Percentiles rank a stretch among this genome's conserved stretches.
Evolutionary conservation across 2,329 filamentous ascomycete species (phyloP).

Genomic region (Cordyceps militaris): DNA sequence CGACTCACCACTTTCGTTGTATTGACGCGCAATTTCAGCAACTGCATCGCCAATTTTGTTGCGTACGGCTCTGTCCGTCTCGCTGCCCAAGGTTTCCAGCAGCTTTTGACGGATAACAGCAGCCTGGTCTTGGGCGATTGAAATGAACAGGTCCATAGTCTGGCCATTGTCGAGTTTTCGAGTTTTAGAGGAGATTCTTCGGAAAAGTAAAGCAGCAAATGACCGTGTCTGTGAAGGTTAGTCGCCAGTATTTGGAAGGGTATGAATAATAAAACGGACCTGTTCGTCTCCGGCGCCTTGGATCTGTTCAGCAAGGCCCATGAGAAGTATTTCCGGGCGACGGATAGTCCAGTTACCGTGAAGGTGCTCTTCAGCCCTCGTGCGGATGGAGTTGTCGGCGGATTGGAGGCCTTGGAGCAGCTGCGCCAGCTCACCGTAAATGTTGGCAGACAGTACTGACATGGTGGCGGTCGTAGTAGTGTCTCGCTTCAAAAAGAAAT

Average conservation of each 20-base stretch:
- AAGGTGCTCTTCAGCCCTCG: slow-evolving; percentile 82
- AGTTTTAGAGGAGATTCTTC: slow-evolving; percentile 84
- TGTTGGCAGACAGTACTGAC: slow-evolving; percentile 80
- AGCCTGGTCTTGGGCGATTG: slow-evolving; percentile 65
- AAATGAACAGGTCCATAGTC: slow-evolving; percentile 78
- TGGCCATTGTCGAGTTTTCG: slow-evolving; percentile 67
- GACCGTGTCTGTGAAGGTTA: slow-evolving; percentile 61
- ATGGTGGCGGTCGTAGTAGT: slow-evolving; percentile 39
- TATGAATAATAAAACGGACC: slow-evolving; percentile 38
- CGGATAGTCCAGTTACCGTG: slow-evolving; percentile 81
- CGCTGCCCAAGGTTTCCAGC: slow-evolving; percentile 66
- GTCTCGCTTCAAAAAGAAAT: neutral
- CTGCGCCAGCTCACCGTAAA: slow-evolving; percentile 77
- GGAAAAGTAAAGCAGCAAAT: slow-evolving; percentile 89
- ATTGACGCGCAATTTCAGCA: slow-evolving; percentile 90
- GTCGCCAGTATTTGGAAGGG: slow-evolving; percentile 12
- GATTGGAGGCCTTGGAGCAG: slow-evolving; percentile 85
- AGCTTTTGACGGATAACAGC: slow-evolving; percentile 77
- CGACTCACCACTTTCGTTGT: slow-evolving; percentile 76
- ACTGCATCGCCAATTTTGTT: slow-evolving; percentile 98
- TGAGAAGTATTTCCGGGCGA: slow-evolving; percentile 79
- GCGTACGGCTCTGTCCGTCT: slow-evolving; percentile 66
- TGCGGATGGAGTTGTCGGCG: slow-evolving; percentile 77
- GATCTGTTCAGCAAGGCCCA: slow-evolving; percentile 91
- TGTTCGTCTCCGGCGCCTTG: slow-evolving; percentile 65